Evolutionary conservation across 352 stramenopile genomes (phyloP).

Genomic region (Thalassiosira gravida): DNA sequence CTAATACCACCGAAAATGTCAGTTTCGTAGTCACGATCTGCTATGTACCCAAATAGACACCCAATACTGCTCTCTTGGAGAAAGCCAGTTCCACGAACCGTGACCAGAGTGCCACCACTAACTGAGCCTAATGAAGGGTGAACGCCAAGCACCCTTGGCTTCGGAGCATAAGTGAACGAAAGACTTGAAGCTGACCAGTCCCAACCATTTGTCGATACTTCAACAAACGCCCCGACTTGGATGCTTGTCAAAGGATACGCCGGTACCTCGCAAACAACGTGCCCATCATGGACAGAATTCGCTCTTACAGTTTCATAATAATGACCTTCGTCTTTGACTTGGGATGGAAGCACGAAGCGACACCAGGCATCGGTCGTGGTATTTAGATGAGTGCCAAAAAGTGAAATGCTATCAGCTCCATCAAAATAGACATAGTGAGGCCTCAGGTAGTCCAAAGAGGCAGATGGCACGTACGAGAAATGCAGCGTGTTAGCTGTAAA

Average conservation of each 20-base stretch:
- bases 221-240: constrained; percentile 42
- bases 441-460: constrained; percentile 24
- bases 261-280: constrained; percentile 40
- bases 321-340: constrained; percentile 3
- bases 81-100: constrained; percentile 75
- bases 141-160: constrained; percentile 45
- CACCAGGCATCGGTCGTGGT: constrained; percentile 45
- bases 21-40: not conserved
- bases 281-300: constrained; percentile 22
- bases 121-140: constrained; percentile 56
- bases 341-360: constrained; percentile 41
- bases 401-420: constrained; percentile 40
- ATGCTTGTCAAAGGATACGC: constrained; percentile 17
- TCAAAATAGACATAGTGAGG: constrained; percentile 48
- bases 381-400: constrained; percentile 50
- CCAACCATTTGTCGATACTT: constrained; percentile 61
- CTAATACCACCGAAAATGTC: not conserved
- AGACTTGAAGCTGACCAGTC: constrained; percentile 56
- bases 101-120: constrained; percentile 64
- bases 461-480: constrained; percentile 48
- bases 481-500: constrained; percentile 31
- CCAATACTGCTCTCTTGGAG: constrained; percentile 66
- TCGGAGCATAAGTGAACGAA: constrained; percentile 49
- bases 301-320: constrained; percentile 30
- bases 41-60: constrained; percentile 72